phyloP scores from a whole-genome alignment of 257 asterid species.

The Solanum ahanhuiri region DNA sequence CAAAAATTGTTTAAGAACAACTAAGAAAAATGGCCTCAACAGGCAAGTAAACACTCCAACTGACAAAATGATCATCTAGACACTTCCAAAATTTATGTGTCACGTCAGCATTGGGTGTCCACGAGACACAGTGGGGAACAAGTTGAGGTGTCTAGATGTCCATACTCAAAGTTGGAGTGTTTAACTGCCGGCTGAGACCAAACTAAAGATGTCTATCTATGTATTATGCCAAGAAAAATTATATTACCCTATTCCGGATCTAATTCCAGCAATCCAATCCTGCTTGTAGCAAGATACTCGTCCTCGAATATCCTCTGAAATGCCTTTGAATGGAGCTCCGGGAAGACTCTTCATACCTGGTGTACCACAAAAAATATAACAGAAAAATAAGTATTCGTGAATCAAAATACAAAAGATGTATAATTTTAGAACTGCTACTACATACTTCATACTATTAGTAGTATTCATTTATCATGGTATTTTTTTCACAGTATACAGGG shows the following conservation, averaged over 20 bases:
- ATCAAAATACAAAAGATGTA: not conserved
- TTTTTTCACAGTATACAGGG: not conserved
- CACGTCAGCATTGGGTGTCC: not conserved
- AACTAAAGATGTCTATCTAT: no score
- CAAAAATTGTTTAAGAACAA: no score
- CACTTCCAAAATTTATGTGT: not conserved
- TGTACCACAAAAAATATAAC: not conserved
- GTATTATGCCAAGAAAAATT: not conserved
- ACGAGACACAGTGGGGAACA: accelerated
- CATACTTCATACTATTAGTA: not conserved
- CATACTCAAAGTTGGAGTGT: not conserved
- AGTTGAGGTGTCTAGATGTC: not conserved
- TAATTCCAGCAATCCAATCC: slow-evolving; percentile 17
- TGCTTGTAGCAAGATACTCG: slow-evolving; percentile 14
- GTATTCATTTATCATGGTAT: not conserved
- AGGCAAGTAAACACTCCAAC: not conserved
- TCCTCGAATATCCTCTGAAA: slow-evolving; percentile 5
- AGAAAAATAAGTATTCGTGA: not conserved
- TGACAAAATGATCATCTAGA: not conserved
- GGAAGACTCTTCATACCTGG: not conserved
- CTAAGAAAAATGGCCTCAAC: not conserved
- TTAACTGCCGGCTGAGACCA: accelerated
- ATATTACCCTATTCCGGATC: slow-evolving; percentile 9
- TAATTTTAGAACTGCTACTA: not conserved
- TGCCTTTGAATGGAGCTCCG: slow-evolving; percentile 3